These are phyloP conservation scores for Fusarium concolor DNA, from an alignment of 2,329 filamentous ascomycete species.

Conservation along the genomic window DNA sequence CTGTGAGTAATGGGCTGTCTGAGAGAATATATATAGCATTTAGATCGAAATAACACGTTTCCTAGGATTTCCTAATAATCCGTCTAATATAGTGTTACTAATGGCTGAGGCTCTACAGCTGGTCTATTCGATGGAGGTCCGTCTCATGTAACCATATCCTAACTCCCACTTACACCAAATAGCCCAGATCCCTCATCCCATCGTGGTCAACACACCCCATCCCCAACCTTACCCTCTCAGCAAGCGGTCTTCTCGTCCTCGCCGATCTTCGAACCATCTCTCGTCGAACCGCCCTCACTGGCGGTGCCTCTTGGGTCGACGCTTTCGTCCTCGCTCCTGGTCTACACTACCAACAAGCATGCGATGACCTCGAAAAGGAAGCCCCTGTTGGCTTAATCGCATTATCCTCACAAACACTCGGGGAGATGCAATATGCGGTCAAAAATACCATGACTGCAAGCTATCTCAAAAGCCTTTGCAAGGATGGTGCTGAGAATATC, in stretches of 20 bases:
- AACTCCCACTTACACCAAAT: slow-evolving; percentile 9
- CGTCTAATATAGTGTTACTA: not conserved
- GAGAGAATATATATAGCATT: not conserved
- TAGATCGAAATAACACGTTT: not conserved
- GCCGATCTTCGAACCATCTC: slow-evolving; percentile 69
- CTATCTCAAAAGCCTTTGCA: slow-evolving; percentile 54
- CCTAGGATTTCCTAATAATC: too few species aligned
- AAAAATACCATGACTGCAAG: slow-evolving; percentile 65
- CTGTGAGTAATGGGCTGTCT: too few species aligned
- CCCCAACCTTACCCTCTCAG: slow-evolving; percentile 59
- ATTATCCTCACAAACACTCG: slow-evolving; percentile 32
- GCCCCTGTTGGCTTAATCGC: slow-evolving; percentile 49
- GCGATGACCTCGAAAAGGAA: slow-evolving; percentile 61
- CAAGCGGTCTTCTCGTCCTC: slow-evolving; percentile 67
- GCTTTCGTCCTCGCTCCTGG: slow-evolving; percentile 69
- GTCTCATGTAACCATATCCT: not conserved
- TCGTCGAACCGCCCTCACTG: slow-evolving; percentile 66
- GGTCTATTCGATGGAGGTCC: slow-evolving; percentile 21
- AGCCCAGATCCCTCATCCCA: slow-evolving; percentile 50
- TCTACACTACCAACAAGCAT: slow-evolving; percentile 70
- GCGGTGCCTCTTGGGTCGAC: slow-evolving; percentile 68
- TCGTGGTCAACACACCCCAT: slow-evolving; percentile 61
- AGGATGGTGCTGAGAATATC: slow-evolving; percentile 27
- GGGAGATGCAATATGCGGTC: slow-evolving; percentile 50
- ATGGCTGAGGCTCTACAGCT: not conserved